Conservation (phyloP, 768 basidiomycete genomes). For the Amanita muscaria region DNA sequence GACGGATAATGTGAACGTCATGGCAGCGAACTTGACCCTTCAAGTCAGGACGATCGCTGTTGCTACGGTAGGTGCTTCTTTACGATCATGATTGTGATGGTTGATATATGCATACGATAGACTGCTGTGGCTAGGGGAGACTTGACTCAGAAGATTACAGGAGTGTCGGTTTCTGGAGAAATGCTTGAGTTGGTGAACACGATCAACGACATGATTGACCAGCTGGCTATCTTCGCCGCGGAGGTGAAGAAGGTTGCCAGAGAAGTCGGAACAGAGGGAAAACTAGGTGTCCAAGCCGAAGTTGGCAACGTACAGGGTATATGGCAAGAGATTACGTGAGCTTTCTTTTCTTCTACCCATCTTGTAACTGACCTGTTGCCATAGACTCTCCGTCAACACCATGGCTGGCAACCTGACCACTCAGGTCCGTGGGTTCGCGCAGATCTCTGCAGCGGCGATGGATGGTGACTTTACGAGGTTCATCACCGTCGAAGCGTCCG, state of each 20-base stretch:
- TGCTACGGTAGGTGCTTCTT: conserved; percentile 57
- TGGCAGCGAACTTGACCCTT: conserved; percentile 88
- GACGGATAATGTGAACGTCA: conserved; percentile 93
- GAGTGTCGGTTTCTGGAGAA: conserved; percentile 90
- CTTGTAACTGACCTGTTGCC: neutral
- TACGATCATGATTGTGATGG: neutral
- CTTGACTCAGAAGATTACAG: conserved; percentile 86
- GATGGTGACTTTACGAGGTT: conserved; percentile 98
- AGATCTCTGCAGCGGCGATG: conserved; percentile 97
- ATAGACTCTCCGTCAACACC: conserved; percentile 89
- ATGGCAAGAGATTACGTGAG: conserved; percentile 98
- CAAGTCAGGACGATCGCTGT: conserved; percentile 93
- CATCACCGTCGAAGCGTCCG: conserved; percentile 97
- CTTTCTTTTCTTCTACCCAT: conserved; percentile 12
- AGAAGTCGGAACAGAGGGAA: conserved; percentile 98
- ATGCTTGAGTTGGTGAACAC: conserved; percentile 95
- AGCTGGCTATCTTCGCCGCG: conserved; percentile 46
- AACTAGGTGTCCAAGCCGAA: conserved; percentile 94
- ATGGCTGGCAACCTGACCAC: conserved; percentile 98
- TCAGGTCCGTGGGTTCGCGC: conserved; percentile 97
- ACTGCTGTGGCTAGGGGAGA: conserved; percentile 94
- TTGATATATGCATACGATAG: conserved; percentile 6
- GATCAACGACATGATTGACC: conserved; percentile 81
- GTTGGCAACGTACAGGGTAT: conserved; percentile 95
- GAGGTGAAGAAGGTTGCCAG: conserved; percentile 90